A percentile compares a stretch with the other conserved stretches of the same genome.
Conservation (phyloP, 2,329 filamentous ascomycete species). For the Ustulina deusta region DNA sequence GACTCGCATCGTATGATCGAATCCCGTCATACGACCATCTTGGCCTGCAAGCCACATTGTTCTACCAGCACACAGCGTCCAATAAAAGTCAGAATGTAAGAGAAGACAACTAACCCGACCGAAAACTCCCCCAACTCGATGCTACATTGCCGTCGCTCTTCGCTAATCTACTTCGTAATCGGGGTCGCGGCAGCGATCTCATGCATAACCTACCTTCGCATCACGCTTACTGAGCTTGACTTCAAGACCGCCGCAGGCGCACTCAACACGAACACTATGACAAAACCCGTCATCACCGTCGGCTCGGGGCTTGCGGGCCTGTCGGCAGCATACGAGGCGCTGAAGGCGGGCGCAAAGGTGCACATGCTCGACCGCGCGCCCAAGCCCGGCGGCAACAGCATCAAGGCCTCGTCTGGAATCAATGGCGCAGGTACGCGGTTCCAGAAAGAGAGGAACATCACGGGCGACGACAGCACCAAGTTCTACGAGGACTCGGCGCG, state of each 20-base stretch:
- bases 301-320: slow-evolving; percentile 74
- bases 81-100: slow-evolving; percentile 6
- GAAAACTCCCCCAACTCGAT: slow-evolving; percentile 9
- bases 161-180: slow-evolving; percentile 40
- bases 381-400: slow-evolving; percentile 73
- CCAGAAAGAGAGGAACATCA: slow-evolving; percentile 57
- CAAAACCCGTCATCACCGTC: slow-evolving; percentile 65
- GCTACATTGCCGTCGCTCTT: slow-evolving; percentile 31
- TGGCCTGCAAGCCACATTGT: slow-evolving; percentile 4
- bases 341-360: slow-evolving; percentile 64
- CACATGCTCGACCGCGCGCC: slow-evolving; percentile 69
- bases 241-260: not conserved
- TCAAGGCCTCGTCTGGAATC: slow-evolving; percentile 76
- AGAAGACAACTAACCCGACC: not conserved
- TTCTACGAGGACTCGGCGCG: slow-evolving; percentile 61
- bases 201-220: slow-evolving; percentile 43
- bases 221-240: slow-evolving; percentile 13
- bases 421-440: slow-evolving; percentile 71
- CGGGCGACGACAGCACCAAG: slow-evolving; percentile 65
- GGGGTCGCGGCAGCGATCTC: slow-evolving; percentile 43
- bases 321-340: slow-evolving; percentile 67
- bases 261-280: slow-evolving; percentile 20
- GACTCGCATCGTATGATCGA: slow-evolving; percentile 32
- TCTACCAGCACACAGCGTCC: not conserved
- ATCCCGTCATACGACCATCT: slow-evolving; percentile 37